These are phyloP conservation scores for Gentiana macrophylla DNA, from an alignment of 257 asterid species.

Conservation along the genomic window DNA sequence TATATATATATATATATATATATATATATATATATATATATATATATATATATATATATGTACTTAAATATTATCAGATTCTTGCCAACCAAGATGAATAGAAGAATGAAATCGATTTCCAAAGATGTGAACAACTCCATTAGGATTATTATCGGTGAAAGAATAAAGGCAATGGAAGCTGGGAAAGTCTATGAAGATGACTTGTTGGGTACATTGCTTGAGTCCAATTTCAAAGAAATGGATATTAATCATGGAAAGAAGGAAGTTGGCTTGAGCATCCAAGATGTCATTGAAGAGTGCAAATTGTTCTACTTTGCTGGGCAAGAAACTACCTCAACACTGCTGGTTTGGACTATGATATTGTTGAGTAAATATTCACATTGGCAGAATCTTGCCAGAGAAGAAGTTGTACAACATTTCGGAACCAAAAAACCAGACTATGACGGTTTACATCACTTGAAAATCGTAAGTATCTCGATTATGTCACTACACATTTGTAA, in stretches of 20 bases:
- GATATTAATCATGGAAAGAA: background rate
- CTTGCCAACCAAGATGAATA: constrained; percentile 1
- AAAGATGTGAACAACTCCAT: background rate
- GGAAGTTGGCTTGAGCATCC: background rate
- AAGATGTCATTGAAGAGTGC: constrained; percentile 18
- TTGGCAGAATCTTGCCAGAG: background rate
- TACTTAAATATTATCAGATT: background rate
- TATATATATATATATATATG: too few species aligned
- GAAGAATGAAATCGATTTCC: constrained; percentile 3
- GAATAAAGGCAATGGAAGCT: background rate
- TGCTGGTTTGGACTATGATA: background rate
- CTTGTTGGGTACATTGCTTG: background rate
- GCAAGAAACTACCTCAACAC: background rate
- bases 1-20: too few species aligned
- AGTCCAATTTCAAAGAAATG: constrained; percentile 5
- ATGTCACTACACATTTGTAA: background rate
- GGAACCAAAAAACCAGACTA: background rate
- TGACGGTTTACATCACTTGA: background rate
- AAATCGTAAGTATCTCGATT: background rate
- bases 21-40: too few species aligned
- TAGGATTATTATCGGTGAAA: background rate
- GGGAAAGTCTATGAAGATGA: constrained; percentile 4
- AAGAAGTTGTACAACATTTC: background rate
- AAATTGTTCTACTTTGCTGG: constrained; percentile 9
- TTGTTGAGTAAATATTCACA: background rate